Percentiles rank a stretch among this genome's conserved stretches.
Conservation (phyloP, 345 rosid genomes). For the Bruguiera sexangula region DNA sequence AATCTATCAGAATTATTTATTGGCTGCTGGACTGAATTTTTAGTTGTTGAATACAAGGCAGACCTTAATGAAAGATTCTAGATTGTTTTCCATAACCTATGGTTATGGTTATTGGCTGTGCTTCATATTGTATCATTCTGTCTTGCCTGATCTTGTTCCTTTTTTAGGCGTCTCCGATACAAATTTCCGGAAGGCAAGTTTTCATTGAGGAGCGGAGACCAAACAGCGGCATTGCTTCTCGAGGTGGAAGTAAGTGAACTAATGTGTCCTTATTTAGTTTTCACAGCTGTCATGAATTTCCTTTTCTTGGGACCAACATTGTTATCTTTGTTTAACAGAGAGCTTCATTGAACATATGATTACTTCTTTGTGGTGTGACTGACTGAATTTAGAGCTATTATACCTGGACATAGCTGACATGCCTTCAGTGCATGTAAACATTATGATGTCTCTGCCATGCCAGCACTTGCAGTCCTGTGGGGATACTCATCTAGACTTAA, state of each 20-base stretch:
- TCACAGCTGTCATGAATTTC: neutral
- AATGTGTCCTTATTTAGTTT: neutral
- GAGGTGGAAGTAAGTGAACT: conserved; percentile 74
- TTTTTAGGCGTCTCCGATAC: conserved; percentile 81
- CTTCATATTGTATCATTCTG: neutral
- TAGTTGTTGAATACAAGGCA: neutral
- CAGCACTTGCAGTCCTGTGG: neutral
- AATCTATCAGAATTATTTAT: too few relatives aligned
- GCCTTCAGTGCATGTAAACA: neutral
- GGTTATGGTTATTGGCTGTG: neutral
- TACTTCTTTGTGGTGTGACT: too few relatives aligned
- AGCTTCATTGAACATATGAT: neutral
- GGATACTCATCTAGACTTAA: too few relatives aligned
- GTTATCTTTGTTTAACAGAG: neutral
- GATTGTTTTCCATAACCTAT: neutral
- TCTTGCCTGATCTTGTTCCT: conserved; percentile 16
- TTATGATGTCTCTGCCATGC: neutral
- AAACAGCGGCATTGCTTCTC: conserved; percentile 57
- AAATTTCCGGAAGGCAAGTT: conserved; percentile 79
- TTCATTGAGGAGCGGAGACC: conserved; percentile 97
- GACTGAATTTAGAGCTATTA: neutral
- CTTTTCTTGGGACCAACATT: neutral
- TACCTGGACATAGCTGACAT: neutral
- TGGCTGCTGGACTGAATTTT: too few relatives aligned
- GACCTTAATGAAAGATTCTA: neutral